A percentile compares a stretch with the other conserved stretches of the same genome.
Evolutionary conservation across 2,329 filamentous ascomycete species (phyloP).

Genomic region (Colletotrichum coccodes): DNA sequence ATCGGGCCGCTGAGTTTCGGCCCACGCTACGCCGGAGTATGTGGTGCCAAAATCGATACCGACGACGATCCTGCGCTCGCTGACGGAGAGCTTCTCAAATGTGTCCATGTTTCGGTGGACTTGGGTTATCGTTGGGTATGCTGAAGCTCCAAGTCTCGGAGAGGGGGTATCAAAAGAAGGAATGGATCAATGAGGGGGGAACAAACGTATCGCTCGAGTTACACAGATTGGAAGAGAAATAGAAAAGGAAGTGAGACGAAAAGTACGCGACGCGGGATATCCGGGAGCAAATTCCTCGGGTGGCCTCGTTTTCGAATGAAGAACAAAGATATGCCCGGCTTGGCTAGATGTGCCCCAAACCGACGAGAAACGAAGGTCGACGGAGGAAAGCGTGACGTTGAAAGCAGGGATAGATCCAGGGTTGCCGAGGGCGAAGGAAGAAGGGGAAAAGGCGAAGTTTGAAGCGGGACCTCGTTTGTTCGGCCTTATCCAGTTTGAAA

Average conservation of each 20-base stretch:
- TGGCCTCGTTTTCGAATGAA: background rate
- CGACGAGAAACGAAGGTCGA: background rate
- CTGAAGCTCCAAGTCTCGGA: background rate
- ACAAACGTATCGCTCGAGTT: background rate
- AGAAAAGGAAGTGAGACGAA: background rate
- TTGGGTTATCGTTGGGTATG: background rate
- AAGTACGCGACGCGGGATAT: background rate
- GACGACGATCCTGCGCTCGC: constrained; percentile 57
- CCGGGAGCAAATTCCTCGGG: background rate
- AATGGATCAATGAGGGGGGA: background rate
- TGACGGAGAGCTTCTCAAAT: constrained; percentile 45
- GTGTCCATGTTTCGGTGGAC: constrained; percentile 41
- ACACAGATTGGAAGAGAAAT: background rate
- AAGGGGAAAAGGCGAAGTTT: background rate
- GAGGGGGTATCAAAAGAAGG: background rate
- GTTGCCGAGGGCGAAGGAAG: background rate
- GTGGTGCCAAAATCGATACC: constrained; percentile 68
- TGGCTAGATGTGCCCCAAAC: background rate
- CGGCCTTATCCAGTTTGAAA: background rate
- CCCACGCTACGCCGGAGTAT: constrained; percentile 65
- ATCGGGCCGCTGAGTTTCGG: constrained; percentile 53
- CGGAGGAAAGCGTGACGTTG: too few species aligned
- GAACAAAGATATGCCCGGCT: background rate
- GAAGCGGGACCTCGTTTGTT: background rate
- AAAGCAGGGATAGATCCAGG: background rate